Conservation (phyloP, 345 rosid species). For the Eucalyptus guilfoylei region DNA sequence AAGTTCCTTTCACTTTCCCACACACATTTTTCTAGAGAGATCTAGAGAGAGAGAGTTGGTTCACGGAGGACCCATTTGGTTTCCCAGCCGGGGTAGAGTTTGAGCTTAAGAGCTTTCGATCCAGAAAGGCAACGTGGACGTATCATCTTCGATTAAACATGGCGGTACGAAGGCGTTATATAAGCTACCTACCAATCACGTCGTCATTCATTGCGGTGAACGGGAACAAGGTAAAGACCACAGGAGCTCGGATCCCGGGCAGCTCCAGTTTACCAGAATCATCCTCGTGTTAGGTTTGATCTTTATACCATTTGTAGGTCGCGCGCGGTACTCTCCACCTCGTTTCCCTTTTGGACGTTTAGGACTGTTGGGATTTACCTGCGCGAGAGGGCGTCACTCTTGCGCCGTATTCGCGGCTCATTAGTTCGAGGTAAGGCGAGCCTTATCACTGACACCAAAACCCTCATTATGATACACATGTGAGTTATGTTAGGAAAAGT, state of each 20-base stretch:
- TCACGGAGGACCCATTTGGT: background rate
- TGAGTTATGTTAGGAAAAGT: background rate
- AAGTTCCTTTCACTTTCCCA: background rate
- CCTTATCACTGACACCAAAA: background rate
- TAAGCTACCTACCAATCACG: background rate
- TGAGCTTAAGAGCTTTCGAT: background rate
- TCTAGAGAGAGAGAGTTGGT: background rate
- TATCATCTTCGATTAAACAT: background rate
- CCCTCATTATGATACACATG: background rate
- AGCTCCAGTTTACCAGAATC: background rate
- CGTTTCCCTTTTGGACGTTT: background rate
- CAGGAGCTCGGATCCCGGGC: background rate
- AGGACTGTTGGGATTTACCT: background rate
- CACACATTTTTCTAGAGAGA: background rate
- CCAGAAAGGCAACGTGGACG: background rate
- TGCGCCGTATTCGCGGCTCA: no score
- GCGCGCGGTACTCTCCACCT: background rate
- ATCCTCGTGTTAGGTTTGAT: background rate
- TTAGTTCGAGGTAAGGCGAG: background rate
- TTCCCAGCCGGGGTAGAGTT: background rate
- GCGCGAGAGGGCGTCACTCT: background rate
- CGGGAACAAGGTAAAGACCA: fast-evolving
- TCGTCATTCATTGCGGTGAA: background rate
- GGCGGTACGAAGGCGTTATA: background rate
- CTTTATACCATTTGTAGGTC: background rate